phyloP scores from a whole-genome alignment of 768 basidiomycete genomes.

The Collybiopsis luxurians region DNA sequence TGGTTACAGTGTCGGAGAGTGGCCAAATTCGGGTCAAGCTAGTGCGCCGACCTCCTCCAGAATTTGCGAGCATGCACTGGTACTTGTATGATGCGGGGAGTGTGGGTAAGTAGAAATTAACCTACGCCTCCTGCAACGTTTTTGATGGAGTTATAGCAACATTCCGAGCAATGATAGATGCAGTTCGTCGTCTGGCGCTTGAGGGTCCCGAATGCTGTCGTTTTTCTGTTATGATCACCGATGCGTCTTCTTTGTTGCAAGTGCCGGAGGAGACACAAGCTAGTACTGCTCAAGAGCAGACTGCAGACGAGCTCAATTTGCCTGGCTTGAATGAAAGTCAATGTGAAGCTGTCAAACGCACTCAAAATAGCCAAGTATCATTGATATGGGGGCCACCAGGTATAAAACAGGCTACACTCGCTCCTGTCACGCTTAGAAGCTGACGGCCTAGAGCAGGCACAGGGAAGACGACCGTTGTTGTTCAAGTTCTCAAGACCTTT shows the following conservation, averaged over 20 bases:
- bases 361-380: slow-evolving; percentile 35
- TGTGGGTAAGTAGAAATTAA: slow-evolving; percentile 36
- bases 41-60: slow-evolving; percentile 58
- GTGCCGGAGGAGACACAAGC: not conserved
- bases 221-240: slow-evolving; percentile 49
- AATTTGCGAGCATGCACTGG: slow-evolving; percentile 60
- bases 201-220: slow-evolving; percentile 44
- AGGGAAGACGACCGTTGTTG: slow-evolving; percentile 69
- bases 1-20: slow-evolving; percentile 50
- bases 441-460: slow-evolving; percentile 42
- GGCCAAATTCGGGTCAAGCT: slow-evolving; percentile 56
- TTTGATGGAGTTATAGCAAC: slow-evolving; percentile 59
- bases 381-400: slow-evolving; percentile 74
- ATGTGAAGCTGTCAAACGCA: slow-evolving; percentile 40
- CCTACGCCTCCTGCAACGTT: too few species aligned
- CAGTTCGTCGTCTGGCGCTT: slow-evolving; percentile 43
- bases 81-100: slow-evolving; percentile 62
- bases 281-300: not conserved
- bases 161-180: slow-evolving; percentile 64
- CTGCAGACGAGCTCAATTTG: slow-evolving; percentile 22
- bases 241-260: slow-evolving; percentile 13
- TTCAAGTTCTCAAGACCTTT: slow-evolving; percentile 52
- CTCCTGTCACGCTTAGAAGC: not conserved
- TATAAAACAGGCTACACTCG: slow-evolving; percentile 13
- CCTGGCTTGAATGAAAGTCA: slow-evolving; percentile 48